These are phyloP conservation scores for Anethum foeniculum DNA, from an alignment of 140 eudicot species.

Conservation along the genomic window DNA sequence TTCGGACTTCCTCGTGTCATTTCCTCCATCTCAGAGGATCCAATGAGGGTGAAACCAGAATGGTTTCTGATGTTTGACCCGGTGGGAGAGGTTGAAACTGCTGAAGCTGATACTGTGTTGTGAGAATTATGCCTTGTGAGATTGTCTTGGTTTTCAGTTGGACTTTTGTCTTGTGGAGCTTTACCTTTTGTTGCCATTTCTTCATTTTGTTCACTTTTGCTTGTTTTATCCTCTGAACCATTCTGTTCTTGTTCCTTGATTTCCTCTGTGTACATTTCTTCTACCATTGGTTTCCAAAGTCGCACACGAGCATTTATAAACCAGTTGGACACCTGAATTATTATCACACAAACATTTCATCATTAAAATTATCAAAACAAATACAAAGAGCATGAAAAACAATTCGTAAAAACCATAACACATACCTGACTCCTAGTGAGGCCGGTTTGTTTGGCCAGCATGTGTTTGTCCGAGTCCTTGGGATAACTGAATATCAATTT, in stretches of 20 bases:
- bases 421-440: constrained; percentile 82
- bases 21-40: constrained; percentile 56
- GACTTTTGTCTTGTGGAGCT: constrained; percentile 24
- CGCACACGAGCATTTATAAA: constrained; percentile 94
- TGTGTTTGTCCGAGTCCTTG: constrained; percentile 78
- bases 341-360: background rate
- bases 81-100: constrained; percentile 34
- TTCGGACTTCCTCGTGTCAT: constrained; percentile 43
- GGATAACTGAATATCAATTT: constrained; percentile 47
- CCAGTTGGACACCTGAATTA: constrained; percentile 82
- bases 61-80: constrained; percentile 37
- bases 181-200: constrained; percentile 34
- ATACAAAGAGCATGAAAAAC: background rate
- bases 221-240: constrained; percentile 29
- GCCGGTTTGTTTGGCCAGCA: constrained; percentile 90
- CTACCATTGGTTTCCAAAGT: constrained; percentile 98
- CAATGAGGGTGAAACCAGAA: constrained; percentile 44
- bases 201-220: constrained; percentile 36
- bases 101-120: constrained; percentile 30
- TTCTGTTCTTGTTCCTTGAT: constrained; percentile 52
- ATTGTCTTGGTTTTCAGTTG: constrained; percentile 26
- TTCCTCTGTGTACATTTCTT: constrained; percentile 92
- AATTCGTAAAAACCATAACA: background rate
- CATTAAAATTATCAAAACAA: background rate
- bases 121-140: constrained; percentile 25